Evolutionary conservation across 768 basidiomycete species (phyloP), one percentile per base, ranked within the genome.

Genomic region (Lactifluus pinguis): DNA sequence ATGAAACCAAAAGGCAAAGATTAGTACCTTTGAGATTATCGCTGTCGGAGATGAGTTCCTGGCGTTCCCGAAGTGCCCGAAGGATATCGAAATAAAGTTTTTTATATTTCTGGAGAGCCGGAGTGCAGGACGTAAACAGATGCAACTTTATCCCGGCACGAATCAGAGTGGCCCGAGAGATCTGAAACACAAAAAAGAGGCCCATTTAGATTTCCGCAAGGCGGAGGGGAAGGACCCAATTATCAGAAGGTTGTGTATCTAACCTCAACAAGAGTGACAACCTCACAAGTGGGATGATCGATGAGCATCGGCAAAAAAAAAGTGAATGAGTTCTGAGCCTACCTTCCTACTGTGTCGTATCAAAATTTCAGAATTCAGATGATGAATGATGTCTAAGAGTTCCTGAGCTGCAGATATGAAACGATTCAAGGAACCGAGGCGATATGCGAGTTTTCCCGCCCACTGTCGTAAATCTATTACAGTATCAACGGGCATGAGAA

Each of bases 241-340:
- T 14, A 38, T 42, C n/a, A 58, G 15, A 59, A 59, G 49, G 47
- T 30, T 44, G 32, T n/a, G 30, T 36, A 51, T 47, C 52, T 62
- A 67, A 67, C 66, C 66, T 67, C 66, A 39, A 63, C 55, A 9
- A 67, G 64, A 5, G 66, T 67, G 36, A 67, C 61, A 47, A 66
- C 55, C 66, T 67, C 38, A 9, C 48, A 36, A 41, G 47, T 34
- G 56, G 53, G 38, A 56, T 49, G 55, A 61, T 50, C 55, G 34
- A 55, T 52, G n/a, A 56, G 39, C 25, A 53, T 55, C 45, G 10
- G 49, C 17, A 49, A 21, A 15, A 49, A 21, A 15, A 38, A 56
- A n/a, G 42, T 34, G n/a, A 42, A 47, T 21, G 14, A 25, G 34
- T 48, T 44, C 51, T 21, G 49, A 53, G 25, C 57, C 60, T 54